These are phyloP conservation scores for Torulaspora franciscae DNA, from an alignment of 805 yeast species.

Conservation along the genomic window DNA sequence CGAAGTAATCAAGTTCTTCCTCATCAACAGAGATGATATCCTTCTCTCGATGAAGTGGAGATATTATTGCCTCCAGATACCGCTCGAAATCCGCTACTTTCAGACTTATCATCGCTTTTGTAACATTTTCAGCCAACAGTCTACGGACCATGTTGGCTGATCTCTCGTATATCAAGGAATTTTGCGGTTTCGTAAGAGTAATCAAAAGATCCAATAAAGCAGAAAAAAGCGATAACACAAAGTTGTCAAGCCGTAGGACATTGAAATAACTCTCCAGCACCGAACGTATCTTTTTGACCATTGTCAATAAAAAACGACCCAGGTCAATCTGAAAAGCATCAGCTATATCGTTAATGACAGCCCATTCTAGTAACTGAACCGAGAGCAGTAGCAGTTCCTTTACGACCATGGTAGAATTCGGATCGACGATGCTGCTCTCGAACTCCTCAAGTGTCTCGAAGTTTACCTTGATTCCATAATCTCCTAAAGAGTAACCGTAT, in stretches of 20 bases:
- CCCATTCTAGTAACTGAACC: conserved; percentile 37
- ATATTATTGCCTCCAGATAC: conserved; percentile 12
- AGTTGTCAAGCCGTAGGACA: conserved; percentile 26
- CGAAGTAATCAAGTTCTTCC: conserved; percentile 11
- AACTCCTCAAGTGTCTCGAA: conserved; percentile 4
- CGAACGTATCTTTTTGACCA: conserved; percentile 21
- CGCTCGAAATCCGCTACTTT: conserved; percentile 18
- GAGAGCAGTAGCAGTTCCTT: conserved; percentile 43
- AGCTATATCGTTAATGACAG: conserved; percentile 35
- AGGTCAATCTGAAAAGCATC: conserved; percentile 37
- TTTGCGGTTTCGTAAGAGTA: conserved; percentile 34
- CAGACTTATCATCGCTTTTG: conserved; percentile 30
- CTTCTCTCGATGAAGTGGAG: not conserved
- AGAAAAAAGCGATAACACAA: conserved; percentile 20
- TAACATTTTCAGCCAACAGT: conserved; percentile 37
- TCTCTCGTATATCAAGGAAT: conserved; percentile 29
- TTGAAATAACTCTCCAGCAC: conserved; percentile 27
- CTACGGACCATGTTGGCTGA: conserved; percentile 33
- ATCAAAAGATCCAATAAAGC: conserved; percentile 30
- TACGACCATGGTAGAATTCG: conserved; percentile 3
- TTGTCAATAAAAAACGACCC: conserved; percentile 28
- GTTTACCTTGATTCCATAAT: conserved; percentile 2
- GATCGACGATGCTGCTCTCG: not conserved
- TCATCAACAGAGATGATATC: not conserved
- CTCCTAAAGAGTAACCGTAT: conserved; percentile 36